phyloP scores from a whole-genome alignment of 257 asterid species.

The Solanum virginianum region DNA sequence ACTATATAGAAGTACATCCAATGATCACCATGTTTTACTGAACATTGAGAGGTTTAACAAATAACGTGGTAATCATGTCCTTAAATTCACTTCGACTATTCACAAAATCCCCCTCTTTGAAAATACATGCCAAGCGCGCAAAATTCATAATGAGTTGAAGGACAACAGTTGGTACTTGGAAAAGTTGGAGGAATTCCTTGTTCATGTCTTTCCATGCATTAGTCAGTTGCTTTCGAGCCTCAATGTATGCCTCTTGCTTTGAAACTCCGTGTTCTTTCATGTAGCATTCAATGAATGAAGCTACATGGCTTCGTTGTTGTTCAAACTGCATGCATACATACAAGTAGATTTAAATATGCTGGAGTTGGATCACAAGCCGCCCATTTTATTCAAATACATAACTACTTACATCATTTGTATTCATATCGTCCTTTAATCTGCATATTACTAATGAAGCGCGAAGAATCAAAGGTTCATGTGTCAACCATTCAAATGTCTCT shows the following conservation, averaged over 20 bases:
- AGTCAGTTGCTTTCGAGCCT: not conserved
- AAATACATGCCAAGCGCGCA: not conserved
- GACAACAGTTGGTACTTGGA: not conserved
- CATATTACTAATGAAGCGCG: not conserved
- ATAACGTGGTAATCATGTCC: not conserved
- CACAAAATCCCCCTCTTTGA: not conserved
- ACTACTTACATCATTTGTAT: too few relatives aligned
- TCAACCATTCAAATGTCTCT: not conserved
- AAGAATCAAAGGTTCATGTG: not conserved
- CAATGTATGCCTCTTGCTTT: not conserved
- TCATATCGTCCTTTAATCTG: not conserved
- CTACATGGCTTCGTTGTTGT: not conserved
- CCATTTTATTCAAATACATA: too few relatives aligned
- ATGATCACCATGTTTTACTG: too few relatives aligned
- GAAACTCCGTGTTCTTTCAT: not conserved
- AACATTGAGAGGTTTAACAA: not conserved
- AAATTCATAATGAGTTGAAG: not conserved
- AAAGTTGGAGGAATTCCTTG: not conserved
- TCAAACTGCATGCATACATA: not conserved
- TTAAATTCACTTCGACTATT: not conserved
- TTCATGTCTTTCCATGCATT: not conserved
- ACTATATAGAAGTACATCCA: too few relatives aligned
- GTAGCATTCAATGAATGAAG: not conserved
- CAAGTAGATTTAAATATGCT: too few relatives aligned
- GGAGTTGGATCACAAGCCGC: too few relatives aligned